Evolutionary conservation across 2,329 filamentous ascomycete species (phyloP).

Genomic region (Fusarium tupiense): DNA sequence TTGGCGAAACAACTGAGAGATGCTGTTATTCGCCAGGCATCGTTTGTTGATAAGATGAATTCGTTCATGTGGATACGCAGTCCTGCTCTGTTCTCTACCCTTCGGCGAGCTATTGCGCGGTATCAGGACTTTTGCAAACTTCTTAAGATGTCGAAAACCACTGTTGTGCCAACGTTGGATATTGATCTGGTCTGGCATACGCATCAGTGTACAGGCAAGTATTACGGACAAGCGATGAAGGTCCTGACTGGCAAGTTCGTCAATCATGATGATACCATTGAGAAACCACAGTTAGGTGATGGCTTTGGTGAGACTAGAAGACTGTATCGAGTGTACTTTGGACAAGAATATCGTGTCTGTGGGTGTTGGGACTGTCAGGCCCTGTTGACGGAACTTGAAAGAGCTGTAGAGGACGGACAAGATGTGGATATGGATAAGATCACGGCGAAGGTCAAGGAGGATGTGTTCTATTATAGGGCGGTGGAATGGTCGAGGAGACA

Average conservation of each 20-base stretch:
- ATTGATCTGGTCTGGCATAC: constrained; percentile 58
- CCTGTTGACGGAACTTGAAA: constrained; percentile 38
- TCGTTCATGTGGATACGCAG: constrained; percentile 51
- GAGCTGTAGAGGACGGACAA: not conserved
- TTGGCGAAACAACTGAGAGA: constrained; percentile 35
- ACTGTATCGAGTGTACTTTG: constrained; percentile 47
- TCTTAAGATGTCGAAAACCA: constrained; percentile 36
- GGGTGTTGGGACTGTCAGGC: constrained; percentile 52
- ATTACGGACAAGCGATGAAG: constrained; percentile 41
- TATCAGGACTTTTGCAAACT: constrained; percentile 53
- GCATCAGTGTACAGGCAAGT: constrained; percentile 49
- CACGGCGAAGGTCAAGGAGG: not conserved
- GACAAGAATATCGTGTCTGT: constrained; percentile 49
- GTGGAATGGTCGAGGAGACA: constrained; percentile 27
- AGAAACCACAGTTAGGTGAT: constrained; percentile 34
- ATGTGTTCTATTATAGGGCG: constrained; percentile 28
- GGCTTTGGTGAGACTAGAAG: constrained; percentile 44
- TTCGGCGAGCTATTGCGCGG: constrained; percentile 45
- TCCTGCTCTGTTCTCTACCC: constrained; percentile 27
- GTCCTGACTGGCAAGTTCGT: constrained; percentile 41
- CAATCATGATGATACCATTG: constrained; percentile 54
- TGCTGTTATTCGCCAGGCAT: constrained; percentile 50
- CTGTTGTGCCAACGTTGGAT: constrained; percentile 53
- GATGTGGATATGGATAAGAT: constrained; percentile 18
- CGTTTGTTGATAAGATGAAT: constrained; percentile 55